Conservation (phyloP, 2,329 filamentous ascomycete species). For the Xylaria polymorpha region DNA sequence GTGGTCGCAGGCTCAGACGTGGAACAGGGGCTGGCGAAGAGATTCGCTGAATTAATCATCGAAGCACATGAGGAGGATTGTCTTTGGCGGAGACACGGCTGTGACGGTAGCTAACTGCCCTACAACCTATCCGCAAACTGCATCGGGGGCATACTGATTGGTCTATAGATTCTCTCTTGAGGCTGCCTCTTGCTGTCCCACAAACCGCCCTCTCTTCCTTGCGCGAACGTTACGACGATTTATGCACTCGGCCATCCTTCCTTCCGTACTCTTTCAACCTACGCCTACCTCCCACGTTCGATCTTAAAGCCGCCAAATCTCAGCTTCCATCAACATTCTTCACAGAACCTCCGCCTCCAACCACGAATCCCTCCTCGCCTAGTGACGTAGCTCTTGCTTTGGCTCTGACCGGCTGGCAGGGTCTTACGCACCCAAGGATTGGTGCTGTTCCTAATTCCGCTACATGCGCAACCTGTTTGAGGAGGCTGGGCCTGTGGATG, state of each 20-base stretch:
- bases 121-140: neutral
- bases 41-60: constrained; percentile 79
- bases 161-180: constrained; percentile 66
- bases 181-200: constrained; percentile 72
- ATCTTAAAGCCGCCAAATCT: constrained; percentile 61
- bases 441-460: constrained; percentile 76
- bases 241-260: constrained; percentile 64
- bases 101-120: constrained; percentile 71
- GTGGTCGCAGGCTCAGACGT: constrained; percentile 71
- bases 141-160: constrained; percentile 33
- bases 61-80: constrained; percentile 83
- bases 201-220: constrained; percentile 68
- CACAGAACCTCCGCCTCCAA: constrained; percentile 54
- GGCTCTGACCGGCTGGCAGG: constrained; percentile 81
- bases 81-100: constrained; percentile 87
- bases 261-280: constrained; percentile 72
- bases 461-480: constrained; percentile 86
- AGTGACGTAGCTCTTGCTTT: constrained; percentile 74
- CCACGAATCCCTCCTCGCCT: constrained; percentile 51
- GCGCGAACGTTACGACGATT: constrained; percentile 72
- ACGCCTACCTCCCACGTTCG: constrained; percentile 64
- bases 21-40: constrained; percentile 76
- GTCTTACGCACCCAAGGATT: constrained; percentile 65
- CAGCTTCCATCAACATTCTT: constrained; percentile 69
- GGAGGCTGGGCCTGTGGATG: constrained; percentile 92